Evolutionary conservation across 176 grass and related monocot genomes (phyloP).

Genomic region (Puccinellia tenuiflora): DNA sequence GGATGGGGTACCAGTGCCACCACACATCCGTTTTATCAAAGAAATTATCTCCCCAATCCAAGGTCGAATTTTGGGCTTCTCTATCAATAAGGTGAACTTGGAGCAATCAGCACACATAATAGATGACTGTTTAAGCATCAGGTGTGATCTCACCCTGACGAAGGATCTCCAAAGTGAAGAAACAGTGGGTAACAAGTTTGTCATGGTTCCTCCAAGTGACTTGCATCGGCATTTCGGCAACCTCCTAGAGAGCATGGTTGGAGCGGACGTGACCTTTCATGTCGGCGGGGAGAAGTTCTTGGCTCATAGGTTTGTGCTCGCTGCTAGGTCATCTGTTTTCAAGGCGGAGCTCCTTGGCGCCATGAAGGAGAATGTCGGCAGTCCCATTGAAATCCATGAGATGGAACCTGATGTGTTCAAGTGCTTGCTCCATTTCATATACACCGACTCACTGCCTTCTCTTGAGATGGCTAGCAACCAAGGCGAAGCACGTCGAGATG

Average conservation of each 20-base stretch:
- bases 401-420: not conserved
- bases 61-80: not conserved
- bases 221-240: not conserved
- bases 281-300: not conserved
- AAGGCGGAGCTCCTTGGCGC: not conserved
- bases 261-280: not conserved
- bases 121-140: not conserved
- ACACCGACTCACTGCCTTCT: conserved; percentile 18
- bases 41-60: not conserved
- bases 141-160: not conserved
- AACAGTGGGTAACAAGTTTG: not conserved
- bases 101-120: not conserved
- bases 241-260: not conserved
- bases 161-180: not conserved
- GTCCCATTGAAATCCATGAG: not conserved
- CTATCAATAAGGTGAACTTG: not conserved
- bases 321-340: not conserved
- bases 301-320: not conserved
- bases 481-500: not conserved
- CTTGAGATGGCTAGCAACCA: not conserved
- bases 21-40: no score
- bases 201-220: not conserved
- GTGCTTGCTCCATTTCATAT: conserved; percentile 34
- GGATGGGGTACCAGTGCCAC: not conserved
- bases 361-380: not conserved